These are phyloP conservation scores for Gossypium rotundifolium DNA, from an alignment of 345 rosid species.

Conservation along the genomic window DNA sequence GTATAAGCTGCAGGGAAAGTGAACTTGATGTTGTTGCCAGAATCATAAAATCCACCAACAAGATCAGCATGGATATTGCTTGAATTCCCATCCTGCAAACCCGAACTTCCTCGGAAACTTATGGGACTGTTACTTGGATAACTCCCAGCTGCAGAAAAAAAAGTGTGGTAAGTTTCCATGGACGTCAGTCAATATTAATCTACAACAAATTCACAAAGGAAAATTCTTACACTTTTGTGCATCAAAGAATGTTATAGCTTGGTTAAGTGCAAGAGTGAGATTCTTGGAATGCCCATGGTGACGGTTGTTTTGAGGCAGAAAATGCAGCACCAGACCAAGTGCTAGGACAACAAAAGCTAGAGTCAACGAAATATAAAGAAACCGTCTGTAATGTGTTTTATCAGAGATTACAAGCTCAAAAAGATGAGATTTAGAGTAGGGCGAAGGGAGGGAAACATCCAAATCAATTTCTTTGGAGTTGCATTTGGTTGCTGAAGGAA, in stretches of 20 bases:
- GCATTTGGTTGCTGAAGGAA: constrained; percentile 43
- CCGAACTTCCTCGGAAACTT: constrained; percentile 52
- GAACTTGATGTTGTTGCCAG: constrained; percentile 55
- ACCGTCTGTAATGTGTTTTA: constrained; percentile 34
- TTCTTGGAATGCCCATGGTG: constrained; percentile 35
- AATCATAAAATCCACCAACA: constrained; percentile 58
- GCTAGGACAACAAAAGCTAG: constrained; percentile 20
- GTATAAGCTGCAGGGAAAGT: constrained; percentile 58
- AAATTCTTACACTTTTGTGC: constrained; percentile 49
- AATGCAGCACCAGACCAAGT: constrained; percentile 23
- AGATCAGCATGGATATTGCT: constrained; percentile 27
- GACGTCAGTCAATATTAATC: background rate
- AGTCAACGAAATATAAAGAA: constrained; percentile 26
- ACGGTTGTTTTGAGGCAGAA: constrained; percentile 32
- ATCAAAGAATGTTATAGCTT: constrained; percentile 54
- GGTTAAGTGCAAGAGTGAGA: constrained; percentile 48
- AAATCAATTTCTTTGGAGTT: constrained; percentile 36
- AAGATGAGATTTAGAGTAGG: constrained; percentile 41
- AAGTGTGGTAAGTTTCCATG: background rate
- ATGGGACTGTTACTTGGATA: constrained; percentile 40
- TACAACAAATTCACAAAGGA: background rate
- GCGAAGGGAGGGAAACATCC: constrained; percentile 35
- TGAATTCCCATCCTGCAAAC: constrained; percentile 43
- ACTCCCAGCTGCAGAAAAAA: constrained; percentile 40
- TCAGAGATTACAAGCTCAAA: constrained; percentile 42